Evolutionary conservation across 75 land plant species (phyloP), one percentile per base, ranked within the genome.

Genomic region (Cunninghamia lanceolata): DNA sequence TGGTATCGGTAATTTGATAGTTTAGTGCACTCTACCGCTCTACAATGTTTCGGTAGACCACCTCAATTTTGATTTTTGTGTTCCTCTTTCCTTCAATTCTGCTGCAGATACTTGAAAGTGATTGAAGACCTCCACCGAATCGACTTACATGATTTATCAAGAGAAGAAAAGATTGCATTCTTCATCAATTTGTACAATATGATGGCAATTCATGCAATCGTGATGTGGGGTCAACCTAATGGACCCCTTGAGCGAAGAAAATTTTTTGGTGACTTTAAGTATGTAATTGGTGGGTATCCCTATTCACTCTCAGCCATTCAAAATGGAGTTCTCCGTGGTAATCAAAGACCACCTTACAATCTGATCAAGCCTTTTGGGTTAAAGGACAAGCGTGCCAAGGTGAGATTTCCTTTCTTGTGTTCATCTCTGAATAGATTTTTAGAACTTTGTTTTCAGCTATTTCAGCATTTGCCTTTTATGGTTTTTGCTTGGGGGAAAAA

Each of bases 251-350:
- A 95, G 17, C 82, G 97, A 78, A 91, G 97, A 76, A 93, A 84
- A 53, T 83, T 93, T 74, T 84, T 94, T 86, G 95, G 96, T 46
- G 96, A 94, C 73, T 94, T 95, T 82, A 94, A 93, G 86, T 95
- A 95, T 89, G 90, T 95, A 7, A 86, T 95, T 91, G 97, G 97
- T 85, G 97, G 96, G 8, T 89, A 83, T 74, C 46, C 96, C 14
- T 95, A 95, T 53, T 95, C 97, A 68, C 93, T 95, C 14, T 94
- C 97, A 73, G 94, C 93, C 59, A 94, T 95, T 74, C 92, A 94
- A 39, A 95, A 95, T 91, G 97, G 97, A 43, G 88, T 95, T 15
- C 86, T 95, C n/a, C 90, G 97, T 53, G 92, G 90, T 54, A 95
- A 95, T 70, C 96, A 94, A 71, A 54, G 97, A 47, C 96, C 97